These are phyloP conservation scores for Digitaria exilis DNA, from an alignment of 202 grass and related monocot genomes.

Conservation along the genomic window DNA sequence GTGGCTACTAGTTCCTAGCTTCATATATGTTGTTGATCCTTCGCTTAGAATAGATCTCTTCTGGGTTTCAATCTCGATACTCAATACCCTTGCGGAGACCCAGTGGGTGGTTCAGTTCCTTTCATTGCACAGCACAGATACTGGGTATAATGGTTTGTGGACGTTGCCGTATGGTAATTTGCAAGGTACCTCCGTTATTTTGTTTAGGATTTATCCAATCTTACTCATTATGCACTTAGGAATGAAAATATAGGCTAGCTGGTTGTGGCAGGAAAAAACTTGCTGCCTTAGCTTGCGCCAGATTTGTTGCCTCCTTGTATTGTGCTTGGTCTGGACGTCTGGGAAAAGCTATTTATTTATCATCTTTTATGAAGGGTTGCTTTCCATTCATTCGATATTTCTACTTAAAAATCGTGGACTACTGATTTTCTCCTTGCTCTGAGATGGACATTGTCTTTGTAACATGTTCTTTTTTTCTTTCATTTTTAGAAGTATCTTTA, in stretches of 20 bases:
- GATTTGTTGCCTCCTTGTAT: not conserved
- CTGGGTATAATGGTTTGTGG: too few relatives aligned
- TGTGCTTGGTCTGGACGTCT: not conserved
- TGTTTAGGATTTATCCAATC: too few relatives aligned
- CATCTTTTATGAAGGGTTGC: too few relatives aligned
- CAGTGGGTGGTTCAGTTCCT: not conserved
- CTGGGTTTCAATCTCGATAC: not conserved
- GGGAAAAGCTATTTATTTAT: not conserved
- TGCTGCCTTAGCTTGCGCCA: not conserved
- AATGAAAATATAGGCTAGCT: too few relatives aligned
- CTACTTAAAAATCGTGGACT: not conserved
- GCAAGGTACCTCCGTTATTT: not conserved
- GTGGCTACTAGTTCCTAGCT: not conserved
- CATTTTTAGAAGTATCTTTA: not conserved
- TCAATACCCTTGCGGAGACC: not conserved
- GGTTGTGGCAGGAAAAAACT: not conserved
- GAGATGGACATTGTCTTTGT: not conserved
- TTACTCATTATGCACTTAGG: too few relatives aligned
- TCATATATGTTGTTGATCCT: not conserved
- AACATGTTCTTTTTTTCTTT: not conserved
- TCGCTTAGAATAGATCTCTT: conserved; percentile 8
- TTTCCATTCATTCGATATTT: not conserved
- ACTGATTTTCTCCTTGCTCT: too few relatives aligned
- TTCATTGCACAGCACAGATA: not conserved
- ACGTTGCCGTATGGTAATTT: too few relatives aligned